These are phyloP conservation scores for Ceratocystiopsis sp. DNA, from an alignment of 2,329 filamentous ascomycete species.

Conservation along the genomic window DNA sequence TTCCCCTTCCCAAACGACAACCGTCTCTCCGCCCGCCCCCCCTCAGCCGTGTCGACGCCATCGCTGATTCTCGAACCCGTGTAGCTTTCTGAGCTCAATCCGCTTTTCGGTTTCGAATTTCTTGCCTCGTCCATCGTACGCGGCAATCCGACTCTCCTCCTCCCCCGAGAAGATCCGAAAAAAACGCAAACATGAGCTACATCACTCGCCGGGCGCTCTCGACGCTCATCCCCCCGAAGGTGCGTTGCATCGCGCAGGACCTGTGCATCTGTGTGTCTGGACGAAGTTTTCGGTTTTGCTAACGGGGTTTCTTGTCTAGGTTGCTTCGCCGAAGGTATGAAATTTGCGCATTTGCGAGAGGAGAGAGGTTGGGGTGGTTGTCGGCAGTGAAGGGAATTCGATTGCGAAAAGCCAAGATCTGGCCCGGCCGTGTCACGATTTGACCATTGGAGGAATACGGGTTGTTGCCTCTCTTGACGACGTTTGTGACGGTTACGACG, in stretches of 20 bases:
- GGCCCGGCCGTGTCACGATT: no score
- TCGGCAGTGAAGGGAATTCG: no score
- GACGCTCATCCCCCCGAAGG: conserved; percentile 98
- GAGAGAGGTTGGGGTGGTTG: no score
- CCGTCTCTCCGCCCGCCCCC: conserved; percentile 1
- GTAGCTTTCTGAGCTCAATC: conserved; percentile 2
- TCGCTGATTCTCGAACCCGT: conserved; percentile 2
- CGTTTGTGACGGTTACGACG: no score
- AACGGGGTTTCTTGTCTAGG: conserved; percentile 25
- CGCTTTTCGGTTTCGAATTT: not conserved
- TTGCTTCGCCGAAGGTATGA: conserved; percentile 72
- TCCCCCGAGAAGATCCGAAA: conserved; percentile 10
- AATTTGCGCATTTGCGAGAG: conserved; percentile 18
- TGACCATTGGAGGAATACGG: no score
- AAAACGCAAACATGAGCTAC: conserved; percentile 69
- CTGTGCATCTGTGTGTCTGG: no score
- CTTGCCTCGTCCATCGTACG: no score
- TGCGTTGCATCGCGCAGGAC: conserved; percentile 26
- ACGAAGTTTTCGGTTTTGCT: not conserved
- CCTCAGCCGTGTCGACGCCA: not conserved
- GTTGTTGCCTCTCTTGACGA: no score
- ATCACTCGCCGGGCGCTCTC: conserved; percentile 81
- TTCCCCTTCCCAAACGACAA: conserved; percentile 1
- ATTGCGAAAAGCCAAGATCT: no score
- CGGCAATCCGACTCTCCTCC: conserved; percentile 5